Conservation (phyloP, 164 flowering plant genomes). For the Paratinospora sagittata region DNA sequence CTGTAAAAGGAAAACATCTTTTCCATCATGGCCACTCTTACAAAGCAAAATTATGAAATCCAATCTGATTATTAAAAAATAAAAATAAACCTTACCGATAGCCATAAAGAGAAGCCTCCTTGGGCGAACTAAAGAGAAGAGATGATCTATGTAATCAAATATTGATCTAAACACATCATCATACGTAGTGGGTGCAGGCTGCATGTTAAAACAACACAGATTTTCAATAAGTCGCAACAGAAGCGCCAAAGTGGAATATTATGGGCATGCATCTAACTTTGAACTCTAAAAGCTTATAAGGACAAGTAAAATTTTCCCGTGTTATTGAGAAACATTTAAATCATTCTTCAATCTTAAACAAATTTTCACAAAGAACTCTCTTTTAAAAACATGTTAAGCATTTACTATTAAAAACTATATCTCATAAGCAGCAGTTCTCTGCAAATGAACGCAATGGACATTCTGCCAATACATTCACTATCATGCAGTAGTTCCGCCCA, state of each 20-base stretch:
- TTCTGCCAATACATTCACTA: too few relatives aligned
- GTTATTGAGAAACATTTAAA: too few relatives aligned
- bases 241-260: not conserved
- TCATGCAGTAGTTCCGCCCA: too few relatives aligned
- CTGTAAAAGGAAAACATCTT: conserved; percentile 30
- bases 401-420: too few relatives aligned
- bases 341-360: too few relatives aligned
- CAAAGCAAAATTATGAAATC: not conserved
- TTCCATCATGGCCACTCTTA: not conserved
- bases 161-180: conserved; percentile 79
- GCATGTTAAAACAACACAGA: conserved; percentile 25
- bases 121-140: conserved; percentile 83
- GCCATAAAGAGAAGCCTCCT: conserved; percentile 94
- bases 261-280: not conserved
- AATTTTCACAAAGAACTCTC: too few relatives aligned
- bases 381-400: too few relatives aligned
- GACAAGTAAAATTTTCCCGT: not conserved
- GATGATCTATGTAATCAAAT: conserved; percentile 90
- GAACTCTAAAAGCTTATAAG: not conserved
- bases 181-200: conserved; percentile 86
- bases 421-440: too few relatives aligned
- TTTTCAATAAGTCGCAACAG: not conserved
- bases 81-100: conserved; percentile 51
- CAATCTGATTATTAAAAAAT: not conserved
- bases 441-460: too few relatives aligned